Evolutionary conservation across 2,329 filamentous ascomycete genomes (phyloP).

Genomic region (Leptographium wingfieldii): DNA sequence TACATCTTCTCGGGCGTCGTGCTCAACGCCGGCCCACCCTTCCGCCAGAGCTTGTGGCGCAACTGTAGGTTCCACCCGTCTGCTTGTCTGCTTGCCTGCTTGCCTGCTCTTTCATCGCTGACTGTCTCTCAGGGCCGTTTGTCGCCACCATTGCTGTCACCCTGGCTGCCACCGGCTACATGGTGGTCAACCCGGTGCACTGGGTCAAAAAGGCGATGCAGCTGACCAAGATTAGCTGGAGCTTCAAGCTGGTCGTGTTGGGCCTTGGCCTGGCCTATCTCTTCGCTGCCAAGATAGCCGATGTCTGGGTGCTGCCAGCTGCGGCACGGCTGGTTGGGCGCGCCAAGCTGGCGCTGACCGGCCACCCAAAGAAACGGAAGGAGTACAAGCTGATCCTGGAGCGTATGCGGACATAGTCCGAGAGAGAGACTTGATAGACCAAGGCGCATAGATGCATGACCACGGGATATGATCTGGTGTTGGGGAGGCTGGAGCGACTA

Average conservation of each 20-base stretch:
- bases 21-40: conserved; percentile 81
- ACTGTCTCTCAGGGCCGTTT: conserved; percentile 54
- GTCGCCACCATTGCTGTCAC: conserved; percentile 61
- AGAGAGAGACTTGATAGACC: background rate
- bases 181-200: conserved; percentile 62
- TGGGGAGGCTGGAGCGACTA: no score
- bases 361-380: conserved; percentile 65
- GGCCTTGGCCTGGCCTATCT: conserved; percentile 59
- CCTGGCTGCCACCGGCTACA: conserved; percentile 58
- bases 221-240: conserved; percentile 59
- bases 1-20: conserved; percentile 87
- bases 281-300: conserved; percentile 53
- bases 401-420: conserved; percentile 36
- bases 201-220: conserved; percentile 71
- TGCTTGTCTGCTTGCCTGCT: background rate
- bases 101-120: background rate
- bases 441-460: background rate
- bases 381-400: conserved; percentile 75
- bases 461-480: no score
- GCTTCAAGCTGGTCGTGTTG: conserved; percentile 64
- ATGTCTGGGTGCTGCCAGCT: conserved; percentile 56
- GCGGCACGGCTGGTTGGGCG: conserved; percentile 57
- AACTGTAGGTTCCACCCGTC: conserved; percentile 50
- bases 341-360: conserved; percentile 42
- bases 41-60: conserved; percentile 63